Conservation (phyloP, 495 filamentous ascomycete genomes). For the Podospora australis region DNA sequence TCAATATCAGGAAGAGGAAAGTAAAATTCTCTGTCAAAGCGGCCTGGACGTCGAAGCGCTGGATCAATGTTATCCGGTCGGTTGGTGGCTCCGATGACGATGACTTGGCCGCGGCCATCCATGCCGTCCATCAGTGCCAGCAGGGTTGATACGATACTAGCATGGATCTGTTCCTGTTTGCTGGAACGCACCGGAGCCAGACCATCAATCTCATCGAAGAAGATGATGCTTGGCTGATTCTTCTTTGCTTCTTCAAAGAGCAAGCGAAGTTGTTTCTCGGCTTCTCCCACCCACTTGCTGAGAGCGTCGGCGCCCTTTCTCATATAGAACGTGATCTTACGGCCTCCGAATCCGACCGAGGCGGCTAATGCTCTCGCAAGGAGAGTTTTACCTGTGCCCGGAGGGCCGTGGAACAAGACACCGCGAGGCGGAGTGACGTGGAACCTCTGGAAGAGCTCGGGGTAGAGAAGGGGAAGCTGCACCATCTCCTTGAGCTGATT, state of each 20-base stretch:
- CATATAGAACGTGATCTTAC: conserved; percentile 98
- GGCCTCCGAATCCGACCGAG: conserved; percentile 65
- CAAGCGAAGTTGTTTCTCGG: conserved; percentile 84
- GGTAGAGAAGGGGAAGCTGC: conserved; percentile 83
- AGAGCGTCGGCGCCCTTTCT: conserved; percentile 94
- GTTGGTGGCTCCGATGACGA: conserved; percentile 97
- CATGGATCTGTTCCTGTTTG: conserved; percentile 97
- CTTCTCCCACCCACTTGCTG: conserved; percentile 98
- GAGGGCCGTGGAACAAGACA: conserved; percentile 93
- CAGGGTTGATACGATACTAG: conserved; percentile 92
- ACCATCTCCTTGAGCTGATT: conserved; percentile 98
- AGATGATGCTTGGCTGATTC: conserved; percentile 96
- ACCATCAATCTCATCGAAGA: conserved; percentile 98
- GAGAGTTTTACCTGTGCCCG: conserved; percentile 95
- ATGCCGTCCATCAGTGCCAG: conserved; percentile 98
- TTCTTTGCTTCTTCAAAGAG: conserved; percentile 94
- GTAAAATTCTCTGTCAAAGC: conserved; percentile 97
- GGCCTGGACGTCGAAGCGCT: conserved; percentile 84
- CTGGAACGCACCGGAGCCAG: conserved; percentile 92
- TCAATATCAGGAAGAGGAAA: conserved; percentile 82
- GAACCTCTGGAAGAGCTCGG: conserved; percentile 88
- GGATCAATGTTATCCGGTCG: conserved; percentile 95
- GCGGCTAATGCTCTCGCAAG: conserved; percentile 86
- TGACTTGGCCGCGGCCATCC: conserved; percentile 96
- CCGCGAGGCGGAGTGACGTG: conserved; percentile 89